Percentiles rank a stretch among this genome's conserved stretches.
Conservation (phyloP, 306 rosid species). For the Chamaecrista fasciculata region DNA sequence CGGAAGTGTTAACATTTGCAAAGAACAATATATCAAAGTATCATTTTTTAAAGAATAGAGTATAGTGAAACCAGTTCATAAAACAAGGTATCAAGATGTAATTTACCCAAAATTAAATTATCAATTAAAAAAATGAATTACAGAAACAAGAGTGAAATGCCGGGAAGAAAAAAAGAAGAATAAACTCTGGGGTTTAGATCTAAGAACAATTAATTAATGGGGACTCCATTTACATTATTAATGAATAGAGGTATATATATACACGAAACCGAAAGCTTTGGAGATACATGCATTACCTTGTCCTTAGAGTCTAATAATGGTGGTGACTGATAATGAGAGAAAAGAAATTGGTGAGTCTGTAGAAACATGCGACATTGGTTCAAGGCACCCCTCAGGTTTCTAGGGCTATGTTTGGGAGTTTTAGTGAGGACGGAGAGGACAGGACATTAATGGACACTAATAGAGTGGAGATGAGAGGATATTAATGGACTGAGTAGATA, state of each 20-base stretch:
- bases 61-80: no score
- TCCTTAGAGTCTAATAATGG: slow-evolving; percentile 35
- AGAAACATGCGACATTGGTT: slow-evolving; percentile 45
- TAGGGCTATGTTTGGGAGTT: no score
- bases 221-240: not conserved
- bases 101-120: not conserved
- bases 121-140: not conserved
- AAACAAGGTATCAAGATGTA: no score
- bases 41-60: no score
- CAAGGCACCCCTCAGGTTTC: slow-evolving; percentile 48
- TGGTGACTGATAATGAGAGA: slow-evolving; percentile 24
- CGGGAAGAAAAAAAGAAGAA: not conserved
- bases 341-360: slow-evolving; percentile 30
- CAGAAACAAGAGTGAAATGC: not conserved
- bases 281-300: slow-evolving; percentile 37
- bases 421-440: no score
- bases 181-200: slow-evolving; percentile 20
- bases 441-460: no score
- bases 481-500: no score
- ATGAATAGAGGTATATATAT: not conserved
- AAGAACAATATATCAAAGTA: no score
- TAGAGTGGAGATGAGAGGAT: no score
- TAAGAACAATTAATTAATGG: not conserved
- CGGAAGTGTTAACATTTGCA: no score
- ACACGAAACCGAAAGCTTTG: not conserved